phyloP scores from a whole-genome alignment of 75 land plant genomes.

The Selaginella tamariscina region DNA sequence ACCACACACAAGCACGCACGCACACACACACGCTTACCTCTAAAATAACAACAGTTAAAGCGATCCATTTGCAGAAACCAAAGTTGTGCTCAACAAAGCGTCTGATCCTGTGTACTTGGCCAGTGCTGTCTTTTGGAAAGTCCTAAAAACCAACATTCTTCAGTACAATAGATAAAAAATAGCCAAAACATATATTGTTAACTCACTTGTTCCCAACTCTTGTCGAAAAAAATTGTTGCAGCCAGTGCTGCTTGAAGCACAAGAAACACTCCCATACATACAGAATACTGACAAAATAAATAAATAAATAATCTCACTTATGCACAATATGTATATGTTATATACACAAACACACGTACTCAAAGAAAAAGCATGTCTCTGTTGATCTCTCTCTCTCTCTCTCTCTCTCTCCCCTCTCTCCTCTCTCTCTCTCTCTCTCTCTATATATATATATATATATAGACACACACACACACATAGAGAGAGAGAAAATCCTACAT shows the following conservation, averaged over 20 bases:
- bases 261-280: background rate
- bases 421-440: no score
- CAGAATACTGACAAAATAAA: background rate
- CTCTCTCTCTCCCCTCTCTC: no score
- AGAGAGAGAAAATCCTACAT: no score
- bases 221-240: background rate
- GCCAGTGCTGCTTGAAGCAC: background rate
- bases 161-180: background rate
- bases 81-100: background rate
- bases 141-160: background rate
- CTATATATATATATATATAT: no score
- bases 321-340: no score
- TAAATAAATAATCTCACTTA: no score
- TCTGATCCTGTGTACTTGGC: background rate
- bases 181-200: background rate
- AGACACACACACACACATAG: no score
- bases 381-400: no score
- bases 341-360: no score
- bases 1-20: no score
- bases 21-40: background rate
- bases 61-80: background rate
- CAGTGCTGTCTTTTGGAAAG: background rate
- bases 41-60: background rate
- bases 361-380: no score
- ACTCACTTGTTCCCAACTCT: background rate